A percentile compares a stretch with the other conserved stretches of the same genome.
Conservation (phyloP, 495 filamentous ascomycete species). For the Niebla homalea region DNA sequence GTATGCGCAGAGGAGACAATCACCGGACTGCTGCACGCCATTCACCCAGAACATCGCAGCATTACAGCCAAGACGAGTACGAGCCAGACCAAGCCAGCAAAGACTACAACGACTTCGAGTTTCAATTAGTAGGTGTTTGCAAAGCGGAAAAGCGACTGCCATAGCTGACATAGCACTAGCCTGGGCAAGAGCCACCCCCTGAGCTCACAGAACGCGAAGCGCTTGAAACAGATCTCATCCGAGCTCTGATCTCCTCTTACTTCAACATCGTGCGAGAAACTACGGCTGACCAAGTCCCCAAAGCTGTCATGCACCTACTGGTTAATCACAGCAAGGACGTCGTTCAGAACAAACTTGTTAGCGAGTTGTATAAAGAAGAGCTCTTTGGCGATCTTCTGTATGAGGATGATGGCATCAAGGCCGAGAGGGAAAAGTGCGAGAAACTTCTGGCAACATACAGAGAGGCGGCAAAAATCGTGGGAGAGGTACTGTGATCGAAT, state of each 20-base stretch:
- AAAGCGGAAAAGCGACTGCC: constrained; percentile 24
- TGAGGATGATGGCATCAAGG: constrained; percentile 93
- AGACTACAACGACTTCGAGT: constrained; percentile 31
- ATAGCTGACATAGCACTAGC: neutral
- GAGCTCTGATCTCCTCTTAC: constrained; percentile 89
- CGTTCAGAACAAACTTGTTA: constrained; percentile 91
- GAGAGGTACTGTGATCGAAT: constrained; percentile 68
- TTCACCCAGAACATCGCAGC: constrained; percentile 19
- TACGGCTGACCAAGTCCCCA: constrained; percentile 95
- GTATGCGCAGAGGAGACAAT: constrained; percentile 66
- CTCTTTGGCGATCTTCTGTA: constrained; percentile 88
- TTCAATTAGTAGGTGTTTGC: constrained; percentile 41
- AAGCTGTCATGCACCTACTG: constrained; percentile 96
- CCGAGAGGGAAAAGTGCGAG: constrained; percentile 96
- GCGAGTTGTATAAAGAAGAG: constrained; percentile 87
- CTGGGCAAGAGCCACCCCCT: constrained; percentile 26
- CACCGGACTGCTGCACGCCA: constrained; percentile 21
- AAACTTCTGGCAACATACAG: constrained; percentile 85
- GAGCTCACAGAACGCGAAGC: constrained; percentile 89
- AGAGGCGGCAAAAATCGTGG: constrained; percentile 93
- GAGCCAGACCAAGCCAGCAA: constrained; percentile 21
- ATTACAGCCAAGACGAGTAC: constrained; percentile 27
- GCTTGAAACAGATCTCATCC: constrained; percentile 94
- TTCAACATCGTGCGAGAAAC: constrained; percentile 97
- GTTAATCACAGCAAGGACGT: constrained; percentile 97